Percentiles rank a stretch among this genome's conserved stretches.
Conservation (phyloP, 192 early-diverging fungal species). For the Mortierella alpina region DNA sequence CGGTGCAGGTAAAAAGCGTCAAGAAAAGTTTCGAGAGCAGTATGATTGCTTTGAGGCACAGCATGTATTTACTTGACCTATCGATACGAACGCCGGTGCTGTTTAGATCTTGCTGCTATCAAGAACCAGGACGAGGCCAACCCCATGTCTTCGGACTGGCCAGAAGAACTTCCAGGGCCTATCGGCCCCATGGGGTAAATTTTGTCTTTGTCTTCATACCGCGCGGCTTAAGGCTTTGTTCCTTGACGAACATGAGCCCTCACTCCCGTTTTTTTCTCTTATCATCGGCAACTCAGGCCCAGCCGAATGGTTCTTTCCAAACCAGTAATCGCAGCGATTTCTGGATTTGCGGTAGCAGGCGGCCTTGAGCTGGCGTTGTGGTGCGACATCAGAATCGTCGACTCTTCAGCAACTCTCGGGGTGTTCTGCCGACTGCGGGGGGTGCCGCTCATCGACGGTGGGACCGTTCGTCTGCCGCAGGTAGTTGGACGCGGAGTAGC, state of each 20-base stretch:
- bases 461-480: slow-evolving; percentile 58
- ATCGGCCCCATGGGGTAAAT: slow-evolving; percentile 60
- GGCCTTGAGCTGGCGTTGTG: slow-evolving; percentile 63
- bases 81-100: not conserved
- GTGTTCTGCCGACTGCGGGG: slow-evolving; percentile 62
- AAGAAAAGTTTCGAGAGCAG: too few relatives aligned
- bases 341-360: slow-evolving; percentile 66
- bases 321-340: slow-evolving; percentile 65
- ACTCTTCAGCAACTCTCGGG: slow-evolving; percentile 52
- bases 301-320: slow-evolving; percentile 61
- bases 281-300: slow-evolving; percentile 16
- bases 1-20: slow-evolving; percentile 44
- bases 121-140: slow-evolving; percentile 49
- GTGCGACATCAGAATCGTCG: slow-evolving; percentile 64
- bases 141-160: slow-evolving; percentile 48
- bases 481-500: slow-evolving; percentile 60
- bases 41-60: not conserved
- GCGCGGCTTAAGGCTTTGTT: not conserved
- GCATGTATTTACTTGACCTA: too few relatives aligned
- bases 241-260: not conserved
- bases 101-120: slow-evolving; percentile 51
- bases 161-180: slow-evolving; percentile 39
- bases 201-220: not conserved
- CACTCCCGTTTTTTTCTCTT: not conserved
- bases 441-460: slow-evolving; percentile 65